Evolutionary conservation across 31 red algal genomes (phyloP), one percentile per base, ranked within the genome.

Genomic region (Asparagopsis taxiformis): DNA sequence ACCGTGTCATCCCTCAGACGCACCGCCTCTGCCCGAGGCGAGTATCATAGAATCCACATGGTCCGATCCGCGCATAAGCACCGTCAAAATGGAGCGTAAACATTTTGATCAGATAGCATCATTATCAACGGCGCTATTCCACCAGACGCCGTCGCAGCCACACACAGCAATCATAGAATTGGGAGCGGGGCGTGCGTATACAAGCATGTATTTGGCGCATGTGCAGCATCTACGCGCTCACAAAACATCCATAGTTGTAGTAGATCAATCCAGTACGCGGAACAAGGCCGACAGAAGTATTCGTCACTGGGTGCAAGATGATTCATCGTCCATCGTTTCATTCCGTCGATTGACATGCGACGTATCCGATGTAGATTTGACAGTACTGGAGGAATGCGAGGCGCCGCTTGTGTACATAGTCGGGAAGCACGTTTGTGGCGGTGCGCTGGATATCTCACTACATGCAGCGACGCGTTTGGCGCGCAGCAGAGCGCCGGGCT

Each of bases 391-490:
- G 15, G 36, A 25, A 21, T n/a, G 28, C 1, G 20, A 5, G 13
- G 1, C 2, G n/a, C 32, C 56, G 20, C 19, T 65, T 11, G 58
- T 84, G 24, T 34, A 31, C 5, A n/a, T 84, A 10, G 7, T 84
- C 23, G 80, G 68, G 29, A 84, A 84, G 68, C 80, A 84, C 53
- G 57, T 65, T 31, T 84, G 80, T 50, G 80, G 80, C 31, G 80
- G 26, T 9, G 80, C 37, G 23, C 37, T 59, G 66, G 80, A 84
- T 55, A 5, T 65, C 23, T 3, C 68, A 10, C 38, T 84, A 13
- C 2, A 5, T 11, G 70, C 59, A 3, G 50, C 49, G 6, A 75
- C 61, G 22, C 21, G 20, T 7, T 54, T 75, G 32, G 69, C 61
- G 26, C 41, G 39, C 4, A 31, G 28, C 20, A 26, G 30, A 33